Conservation (phyloP, 352 stramenopile genomes). For the Globisporangium acanthophoron region DNA sequence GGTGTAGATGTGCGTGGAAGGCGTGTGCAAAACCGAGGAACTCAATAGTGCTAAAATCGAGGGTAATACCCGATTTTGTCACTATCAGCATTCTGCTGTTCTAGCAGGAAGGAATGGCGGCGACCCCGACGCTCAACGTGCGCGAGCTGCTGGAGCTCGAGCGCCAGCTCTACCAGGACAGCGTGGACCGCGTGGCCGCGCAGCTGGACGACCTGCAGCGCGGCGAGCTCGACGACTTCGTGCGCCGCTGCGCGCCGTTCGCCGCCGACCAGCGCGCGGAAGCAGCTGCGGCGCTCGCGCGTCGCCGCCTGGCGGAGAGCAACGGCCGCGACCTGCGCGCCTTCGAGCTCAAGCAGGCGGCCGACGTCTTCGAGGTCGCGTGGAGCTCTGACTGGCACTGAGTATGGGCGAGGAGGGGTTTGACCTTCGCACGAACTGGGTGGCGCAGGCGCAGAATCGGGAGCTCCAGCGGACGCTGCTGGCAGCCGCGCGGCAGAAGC, state of each 20-base stretch:
- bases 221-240: slow-evolving; percentile 56
- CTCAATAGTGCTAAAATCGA: no score
- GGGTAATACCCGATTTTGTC: background rate
- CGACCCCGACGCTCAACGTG: slow-evolving; percentile 34
- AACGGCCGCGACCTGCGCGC: slow-evolving; percentile 60
- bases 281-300: slow-evolving; percentile 40
- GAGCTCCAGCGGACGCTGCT: slow-evolving; percentile 26
- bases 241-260: slow-evolving; percentile 53
- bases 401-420: background rate
- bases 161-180: slow-evolving; percentile 79
- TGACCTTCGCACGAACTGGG: no score
- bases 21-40: no score
- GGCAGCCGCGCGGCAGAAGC: slow-evolving; percentile 7
- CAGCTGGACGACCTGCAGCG: slow-evolving; percentile 42
- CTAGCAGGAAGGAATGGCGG: no score
- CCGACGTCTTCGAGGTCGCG: slow-evolving; percentile 42
- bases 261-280: slow-evolving; percentile 42
- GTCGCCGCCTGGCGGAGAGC: slow-evolving; percentile 40
- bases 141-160: slow-evolving; percentile 76
- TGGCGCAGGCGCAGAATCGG: slow-evolving; percentile 14
- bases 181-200: slow-evolving; percentile 52
- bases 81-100: background rate
- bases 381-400: background rate
- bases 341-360: slow-evolving; percentile 70
- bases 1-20: no score